A percentile compares a stretch with the other conserved stretches of the same genome.
Evolutionary conservation across 805 yeast genomes (phyloP).

Genomic region (Pichia deserticola): DNA sequence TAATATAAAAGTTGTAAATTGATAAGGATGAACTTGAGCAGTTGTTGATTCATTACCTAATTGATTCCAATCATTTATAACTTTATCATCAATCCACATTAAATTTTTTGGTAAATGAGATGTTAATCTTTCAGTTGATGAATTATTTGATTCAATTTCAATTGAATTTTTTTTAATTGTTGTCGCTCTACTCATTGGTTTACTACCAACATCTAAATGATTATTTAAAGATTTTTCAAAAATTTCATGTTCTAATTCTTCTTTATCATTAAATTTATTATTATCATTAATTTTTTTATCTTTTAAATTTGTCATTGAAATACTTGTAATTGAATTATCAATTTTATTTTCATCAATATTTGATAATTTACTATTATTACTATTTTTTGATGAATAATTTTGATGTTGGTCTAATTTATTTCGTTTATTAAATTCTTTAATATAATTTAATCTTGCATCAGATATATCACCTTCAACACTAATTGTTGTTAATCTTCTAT

Average conservation of each 20-base stretch:
- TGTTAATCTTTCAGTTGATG: conserved; percentile 11
- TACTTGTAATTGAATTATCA: not conserved
- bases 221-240: not conserved
- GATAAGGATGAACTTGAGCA: conserved; percentile 95
- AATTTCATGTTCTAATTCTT: not conserved
- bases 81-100: conserved; percentile 64
- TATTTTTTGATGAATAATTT: not conserved
- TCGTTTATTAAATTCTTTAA: conserved; percentile 2
- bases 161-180: conserved; percentile 31
- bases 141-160: conserved; percentile 22
- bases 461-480: conserved; percentile 77
- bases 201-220: conserved; percentile 10
- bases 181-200: conserved; percentile 23
- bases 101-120: conserved; percentile 50
- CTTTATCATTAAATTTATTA: not conserved
- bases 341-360: not conserved
- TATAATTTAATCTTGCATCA: conserved; percentile 11
- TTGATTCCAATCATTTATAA: conserved; percentile 66
- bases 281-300: not conserved
- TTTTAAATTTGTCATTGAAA: not conserved
- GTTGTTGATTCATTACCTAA: conserved; percentile 83
- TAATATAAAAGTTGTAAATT: conserved; percentile 78
- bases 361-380: not conserved
- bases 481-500: conserved; percentile 79
- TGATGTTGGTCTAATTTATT: not conserved